Evolutionary conservation across 306 rosid species (phyloP), one percentile per base, ranked within the genome.

Genomic region (Cucumis melo): DNA sequence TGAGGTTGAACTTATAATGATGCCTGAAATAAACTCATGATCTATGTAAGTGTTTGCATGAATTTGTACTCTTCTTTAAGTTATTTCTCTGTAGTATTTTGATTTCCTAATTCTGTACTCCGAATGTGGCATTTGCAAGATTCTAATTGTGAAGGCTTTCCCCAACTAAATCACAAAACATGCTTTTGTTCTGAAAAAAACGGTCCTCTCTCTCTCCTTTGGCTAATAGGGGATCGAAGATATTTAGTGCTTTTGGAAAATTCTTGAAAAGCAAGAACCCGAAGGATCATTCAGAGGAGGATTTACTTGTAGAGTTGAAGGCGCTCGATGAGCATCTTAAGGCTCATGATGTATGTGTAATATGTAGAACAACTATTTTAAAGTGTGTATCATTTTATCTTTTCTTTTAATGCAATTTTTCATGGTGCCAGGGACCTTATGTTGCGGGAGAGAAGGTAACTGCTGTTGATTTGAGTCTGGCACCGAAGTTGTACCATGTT

Each of bases 211-310:
- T 27, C 29, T 48, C 51, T 24, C 17, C 61, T 72, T 10, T 50
- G 76, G 78, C 80, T 44, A 10, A 27, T 16, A 94, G 98, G 84
- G 99, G 99, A 76, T 89, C 97, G n/a, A 88, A 94, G 64, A 81
- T 90, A 77, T 88, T 88, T 83, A 78, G 87, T 16, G 12, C 92
- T 34, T 94, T 92, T 54, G 86, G 85, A 78, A 82, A 79, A 72
- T 92, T 92, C 76, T 5, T 92, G 73, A 87, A 84, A 93, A 95
- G 99, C 82, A 95, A 92, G 90, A 96, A 94, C 79, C 61, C 93
- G 11, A 84, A 14, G 74, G 99, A 95, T 63, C 97, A 97, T 32
- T 87, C 99, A 1, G 99, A 95, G 62, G 89, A 90, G 86, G 89
- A 93, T 7, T 74, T 95, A 84, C 81, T 90, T 64, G 78, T 41